Base-by-base conservation (phyloP, 768 basidiomycete genomes). In the Amanita exitialis region DNA sequence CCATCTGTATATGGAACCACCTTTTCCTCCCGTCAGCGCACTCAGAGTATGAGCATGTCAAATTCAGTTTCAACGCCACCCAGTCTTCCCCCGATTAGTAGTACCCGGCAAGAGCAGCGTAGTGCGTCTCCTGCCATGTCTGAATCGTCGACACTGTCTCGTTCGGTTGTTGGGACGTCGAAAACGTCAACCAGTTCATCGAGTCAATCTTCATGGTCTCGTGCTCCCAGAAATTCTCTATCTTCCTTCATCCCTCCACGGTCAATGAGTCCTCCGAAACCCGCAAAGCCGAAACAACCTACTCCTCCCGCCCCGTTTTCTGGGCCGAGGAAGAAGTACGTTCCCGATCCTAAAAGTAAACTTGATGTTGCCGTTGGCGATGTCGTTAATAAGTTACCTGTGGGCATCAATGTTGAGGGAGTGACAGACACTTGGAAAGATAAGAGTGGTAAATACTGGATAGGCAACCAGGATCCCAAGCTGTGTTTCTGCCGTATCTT, bases 391-490 rank as follows among this genome's bases (percentile, higher is more conserved):
- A 81, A 82, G 56, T 77, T 97, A 16, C 83, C 86, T 15, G 83
- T 92, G 21, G 80, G 83, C 50, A 90, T 91, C 66, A 89, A 84
- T 53, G 70, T 92, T 28, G 83, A 89, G 64, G 80, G 86, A 12
- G 84, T 88, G 5, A 77, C 79, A 5, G 87, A 90, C 46, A 85
- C 82, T 6, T 95, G 91, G 91, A 82, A 83, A 62, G 92, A 94
- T 62, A 83, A 89, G 66, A 92, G 90, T 54, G 92, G 92, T 16
- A 92, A 93, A 61, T 93, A 94, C 61, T 95, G 90, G 92, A 96
- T 95, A 57, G 94, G 94, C 12, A 84, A 90, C 57, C 81, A 90
- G 57, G 90, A 94, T 47, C 80, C 90, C 5, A 91, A 83, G 64
- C 71, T 95, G 28, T 94, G 90, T 64, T 95, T 92, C 64, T 92